Conservation (phyloP, 441 rosid genomes). For the Syzygium syzygioides region DNA sequence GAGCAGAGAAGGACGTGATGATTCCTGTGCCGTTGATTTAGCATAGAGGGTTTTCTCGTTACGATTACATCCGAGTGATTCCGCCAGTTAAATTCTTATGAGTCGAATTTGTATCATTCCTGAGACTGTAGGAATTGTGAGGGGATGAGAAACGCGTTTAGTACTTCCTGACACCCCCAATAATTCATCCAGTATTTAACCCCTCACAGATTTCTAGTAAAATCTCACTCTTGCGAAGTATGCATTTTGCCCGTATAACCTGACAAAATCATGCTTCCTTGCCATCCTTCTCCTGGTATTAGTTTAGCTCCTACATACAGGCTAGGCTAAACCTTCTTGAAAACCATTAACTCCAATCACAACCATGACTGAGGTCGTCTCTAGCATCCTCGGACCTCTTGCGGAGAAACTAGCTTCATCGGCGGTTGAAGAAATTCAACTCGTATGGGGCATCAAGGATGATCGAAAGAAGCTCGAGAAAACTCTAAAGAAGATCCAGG, state of each 20-base stretch:
- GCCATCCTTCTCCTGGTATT: not conserved
- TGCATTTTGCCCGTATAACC: not conserved
- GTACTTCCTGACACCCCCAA: no score
- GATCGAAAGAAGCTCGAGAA: not conserved
- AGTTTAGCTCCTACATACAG: not conserved
- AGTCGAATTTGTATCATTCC: no score
- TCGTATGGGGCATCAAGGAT: not conserved
- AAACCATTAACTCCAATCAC: not conserved
- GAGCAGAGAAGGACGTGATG: not conserved
- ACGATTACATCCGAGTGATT: fast-evolving
- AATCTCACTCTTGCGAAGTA: no score
- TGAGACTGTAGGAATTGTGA: no score
- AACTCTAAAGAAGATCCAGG: not conserved
- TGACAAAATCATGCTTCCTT: not conserved
- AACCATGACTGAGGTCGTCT: not conserved
- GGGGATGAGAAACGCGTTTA: no score
- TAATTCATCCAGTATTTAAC: no score
- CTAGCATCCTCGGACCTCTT: not conserved
- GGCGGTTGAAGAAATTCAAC: not conserved
- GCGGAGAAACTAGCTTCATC: not conserved
- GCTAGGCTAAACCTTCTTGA: not conserved
- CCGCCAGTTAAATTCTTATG: no score
- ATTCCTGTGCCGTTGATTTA: not conserved
- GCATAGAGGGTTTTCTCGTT: not conserved
- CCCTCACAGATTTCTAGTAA: no score